phyloP scores from a whole-genome alignment of 2,329 filamentous ascomycete genomes.

The Alternaria sp. region DNA sequence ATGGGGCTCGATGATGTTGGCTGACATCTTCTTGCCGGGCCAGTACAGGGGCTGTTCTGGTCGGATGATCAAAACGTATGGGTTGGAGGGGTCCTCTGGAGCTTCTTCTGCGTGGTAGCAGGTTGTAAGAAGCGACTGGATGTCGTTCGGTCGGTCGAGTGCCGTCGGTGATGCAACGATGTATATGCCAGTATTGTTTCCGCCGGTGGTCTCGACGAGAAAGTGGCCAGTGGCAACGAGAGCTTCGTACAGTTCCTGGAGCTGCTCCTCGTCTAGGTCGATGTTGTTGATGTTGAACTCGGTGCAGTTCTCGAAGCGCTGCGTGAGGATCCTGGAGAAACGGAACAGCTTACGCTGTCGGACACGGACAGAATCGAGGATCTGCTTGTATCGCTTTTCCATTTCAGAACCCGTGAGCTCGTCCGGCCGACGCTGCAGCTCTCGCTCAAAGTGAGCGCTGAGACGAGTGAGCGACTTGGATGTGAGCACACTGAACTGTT shows the following conservation, averaged over 20 bases:
- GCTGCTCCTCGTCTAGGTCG: conserved; percentile 67
- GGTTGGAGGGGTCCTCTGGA: conserved; percentile 76
- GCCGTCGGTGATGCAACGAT: conserved; percentile 85
- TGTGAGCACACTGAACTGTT: conserved; percentile 93
- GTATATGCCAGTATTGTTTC: conserved; percentile 74
- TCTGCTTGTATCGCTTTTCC: conserved; percentile 96
- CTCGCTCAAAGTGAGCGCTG: conserved; percentile 88
- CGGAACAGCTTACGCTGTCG: conserved; percentile 95
- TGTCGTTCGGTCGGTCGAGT: conserved; percentile 76
- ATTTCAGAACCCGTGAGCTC: conserved; percentile 81
- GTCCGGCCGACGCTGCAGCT: conserved; percentile 82
- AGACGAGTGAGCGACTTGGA: conserved; percentile 90
- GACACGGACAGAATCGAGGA: conserved; percentile 93
- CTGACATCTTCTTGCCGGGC: conserved; percentile 77
- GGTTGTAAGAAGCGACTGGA: conserved; percentile 83
- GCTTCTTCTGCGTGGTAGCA: conserved; percentile 73
- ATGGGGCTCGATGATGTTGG: conserved; percentile 76
- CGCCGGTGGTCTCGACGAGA: conserved; percentile 74
- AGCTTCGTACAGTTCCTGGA: conserved; percentile 80
- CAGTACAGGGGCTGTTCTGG: conserved; percentile 81
- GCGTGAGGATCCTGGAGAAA: conserved; percentile 87
- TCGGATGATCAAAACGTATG: conserved; percentile 83
- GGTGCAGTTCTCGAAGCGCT: conserved; percentile 94
- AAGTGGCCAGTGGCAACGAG: conserved; percentile 86
- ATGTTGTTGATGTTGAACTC: conserved; percentile 89